Percentiles rank a stretch among this genome's conserved stretches.
Conservation (phyloP, 257 asterid species). For the Petunia secreta region DNA sequence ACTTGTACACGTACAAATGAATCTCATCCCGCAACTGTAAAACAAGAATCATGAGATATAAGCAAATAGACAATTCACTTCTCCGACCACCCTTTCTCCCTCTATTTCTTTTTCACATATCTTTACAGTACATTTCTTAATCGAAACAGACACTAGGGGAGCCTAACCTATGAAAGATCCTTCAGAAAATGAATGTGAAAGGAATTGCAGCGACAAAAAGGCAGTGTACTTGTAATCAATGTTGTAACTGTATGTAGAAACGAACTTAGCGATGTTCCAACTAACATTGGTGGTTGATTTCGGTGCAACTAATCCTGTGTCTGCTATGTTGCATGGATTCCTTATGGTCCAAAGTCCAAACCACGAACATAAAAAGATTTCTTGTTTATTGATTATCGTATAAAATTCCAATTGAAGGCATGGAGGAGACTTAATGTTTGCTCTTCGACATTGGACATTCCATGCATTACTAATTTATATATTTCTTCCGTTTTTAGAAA, state of each 20-base stretch:
- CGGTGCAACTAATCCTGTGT: too few species aligned
- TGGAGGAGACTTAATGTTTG: too few species aligned
- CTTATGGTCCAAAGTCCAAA: too few species aligned
- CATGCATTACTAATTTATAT: too few species aligned
- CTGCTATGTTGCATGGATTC: too few species aligned
- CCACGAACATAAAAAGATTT: too few species aligned
- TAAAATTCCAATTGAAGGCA: too few species aligned
- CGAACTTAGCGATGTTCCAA: too few species aligned
- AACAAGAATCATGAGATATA: slow-evolving; percentile 1
- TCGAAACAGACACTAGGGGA: background rate
- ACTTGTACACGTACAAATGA: background rate
- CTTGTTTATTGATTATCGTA: too few species aligned
- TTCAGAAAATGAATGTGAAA: background rate
- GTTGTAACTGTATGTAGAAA: slow-evolving; percentile 53
- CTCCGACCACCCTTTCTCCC: background rate
- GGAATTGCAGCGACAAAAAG: background rate
- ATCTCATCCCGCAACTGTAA: background rate
- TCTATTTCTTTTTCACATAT: background rate
- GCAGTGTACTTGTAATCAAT: slow-evolving; percentile 10
- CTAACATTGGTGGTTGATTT: too few species aligned
- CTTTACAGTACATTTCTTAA: background rate
- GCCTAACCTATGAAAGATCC: background rate
- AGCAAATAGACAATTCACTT: background rate
- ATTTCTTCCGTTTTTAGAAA: too few species aligned
- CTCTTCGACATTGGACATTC: too few species aligned